Base-by-base conservation (phyloP, 2,329 filamentous ascomycete genomes). In the Xylariales sp. region DNA sequence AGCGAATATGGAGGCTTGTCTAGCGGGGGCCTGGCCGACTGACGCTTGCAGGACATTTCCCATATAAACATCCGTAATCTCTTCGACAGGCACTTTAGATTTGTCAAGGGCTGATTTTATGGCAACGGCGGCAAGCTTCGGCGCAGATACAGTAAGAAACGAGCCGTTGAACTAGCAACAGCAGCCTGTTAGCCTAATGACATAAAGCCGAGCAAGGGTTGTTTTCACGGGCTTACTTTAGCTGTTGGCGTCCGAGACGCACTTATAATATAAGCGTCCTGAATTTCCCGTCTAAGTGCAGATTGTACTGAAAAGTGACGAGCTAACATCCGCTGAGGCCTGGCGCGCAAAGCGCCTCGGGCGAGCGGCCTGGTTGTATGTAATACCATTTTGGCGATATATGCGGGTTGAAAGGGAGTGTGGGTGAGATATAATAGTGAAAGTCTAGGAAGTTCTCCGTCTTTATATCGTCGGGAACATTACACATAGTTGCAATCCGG, bases 1-100 rank as follows among this genome's bases (percentile, higher is more conserved):
- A 3, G 96, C 93, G 77, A 97, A 95, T 68, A 98, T 91, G 72
- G 89, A 84, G 10, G 96, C 96, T 83, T 99, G 96, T 56, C 96
- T 90, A 28, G 96, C 95, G 1, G 96, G 96, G 0, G 96, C 89
- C 82, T 99, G 96, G 53, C 96, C 96, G 5, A 96, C 87, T 18
- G 87, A 88, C 52, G 87, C 95, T 80, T 94, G 91, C 48, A 98
- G 86, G 9, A 98, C 96, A 76, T 97, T 97, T 78, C 96, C 96
- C 93, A 98, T 97, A 84, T 98, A 98, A 16, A 98, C 93, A 81
- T 97, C 92, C 71, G 91, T 92, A 76, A 98, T 93, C 78, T 91
- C 92, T 41, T 91, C 89, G 60, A 89, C 80, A 1, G 96, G 94
- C 6, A 98, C 87, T 71, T 89, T 90, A 60, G 94, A 97, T 81